Evolutionary conservation across 2,329 filamentous ascomycete species (phyloP).

Genomic region (Fusarium sp.): DNA sequence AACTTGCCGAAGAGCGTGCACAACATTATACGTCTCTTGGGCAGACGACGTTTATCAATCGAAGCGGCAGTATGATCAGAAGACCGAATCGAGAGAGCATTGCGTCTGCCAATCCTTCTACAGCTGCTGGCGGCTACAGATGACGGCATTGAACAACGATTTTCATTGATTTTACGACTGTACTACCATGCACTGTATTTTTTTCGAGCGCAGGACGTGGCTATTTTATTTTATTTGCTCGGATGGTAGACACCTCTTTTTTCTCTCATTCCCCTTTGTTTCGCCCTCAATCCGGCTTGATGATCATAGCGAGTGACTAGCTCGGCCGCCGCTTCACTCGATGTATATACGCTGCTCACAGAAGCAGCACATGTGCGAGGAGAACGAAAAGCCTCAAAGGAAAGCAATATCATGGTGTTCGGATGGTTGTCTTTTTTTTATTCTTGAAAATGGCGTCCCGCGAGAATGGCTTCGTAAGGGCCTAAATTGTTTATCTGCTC

Average conservation of each 20-base stretch:
- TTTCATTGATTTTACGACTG: slow-evolving; percentile 42
- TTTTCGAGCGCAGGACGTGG: slow-evolving; percentile 46
- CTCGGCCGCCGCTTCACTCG: slow-evolving; percentile 18
- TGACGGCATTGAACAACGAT: slow-evolving; percentile 49
- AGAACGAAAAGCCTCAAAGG: slow-evolving; percentile 15
- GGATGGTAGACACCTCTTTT: slow-evolving; percentile 26
- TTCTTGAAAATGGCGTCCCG: slow-evolving; percentile 26
- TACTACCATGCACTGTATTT: slow-evolving; percentile 40
- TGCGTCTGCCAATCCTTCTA: slow-evolving; percentile 49
- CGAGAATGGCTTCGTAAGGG: slow-evolving; percentile 12
- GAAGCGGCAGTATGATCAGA: slow-evolving; percentile 58
- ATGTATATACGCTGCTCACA: slow-evolving; percentile 34
- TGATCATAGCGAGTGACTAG: slow-evolving; percentile 36
- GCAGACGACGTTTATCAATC: slow-evolving; percentile 53
- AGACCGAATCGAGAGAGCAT: slow-evolving; percentile 55
- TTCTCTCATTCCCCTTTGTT: slow-evolving; percentile 18
- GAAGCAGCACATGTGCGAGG: slow-evolving; percentile 15
- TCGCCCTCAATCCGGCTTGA: slow-evolving; percentile 26
- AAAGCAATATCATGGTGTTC: slow-evolving; percentile 26
- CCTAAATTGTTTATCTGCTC: slow-evolving; percentile 16
- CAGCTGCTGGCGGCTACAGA: slow-evolving; percentile 56
- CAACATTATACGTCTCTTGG: slow-evolving; percentile 56
- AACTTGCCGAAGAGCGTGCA: slow-evolving; percentile 39
- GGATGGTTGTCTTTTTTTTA: slow-evolving; percentile 15
- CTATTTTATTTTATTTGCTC: slow-evolving; percentile 46